phyloP scores from a whole-genome alignment of 2,329 filamentous ascomycete genomes.

The Colletotrichum musae region DNA sequence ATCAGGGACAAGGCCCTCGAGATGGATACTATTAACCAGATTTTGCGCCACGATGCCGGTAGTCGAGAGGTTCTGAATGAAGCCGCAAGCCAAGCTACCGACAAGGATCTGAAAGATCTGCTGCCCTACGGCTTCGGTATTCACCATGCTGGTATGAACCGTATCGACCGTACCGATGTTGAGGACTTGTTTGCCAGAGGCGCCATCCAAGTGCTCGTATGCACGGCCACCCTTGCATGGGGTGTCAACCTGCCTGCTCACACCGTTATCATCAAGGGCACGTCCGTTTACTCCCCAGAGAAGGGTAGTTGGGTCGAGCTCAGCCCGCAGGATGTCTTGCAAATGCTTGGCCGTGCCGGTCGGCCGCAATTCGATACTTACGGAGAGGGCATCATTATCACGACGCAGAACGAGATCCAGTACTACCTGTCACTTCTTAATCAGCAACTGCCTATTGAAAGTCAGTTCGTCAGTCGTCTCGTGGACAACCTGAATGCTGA shows the following conservation, averaged over 20 bases:
- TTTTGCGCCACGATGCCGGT: constrained; percentile 91
- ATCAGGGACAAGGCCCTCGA: constrained; percentile 98
- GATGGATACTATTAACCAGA: constrained; percentile 95
- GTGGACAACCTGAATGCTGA: constrained; percentile 98
- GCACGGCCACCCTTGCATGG: constrained; percentile 98
- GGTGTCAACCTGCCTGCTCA: constrained; percentile 98
- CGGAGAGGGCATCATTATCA: constrained; percentile 98
- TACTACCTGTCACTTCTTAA: constrained; percentile 98
- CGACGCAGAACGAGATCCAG: constrained; percentile 92
- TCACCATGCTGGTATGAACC: constrained; percentile 97
- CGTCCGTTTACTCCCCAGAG: constrained; percentile 97
- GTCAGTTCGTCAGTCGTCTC: constrained; percentile 92
- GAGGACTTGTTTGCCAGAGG: constrained; percentile 95
- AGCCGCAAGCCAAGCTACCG: constrained; percentile 85
- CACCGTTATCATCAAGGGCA: constrained; percentile 99
- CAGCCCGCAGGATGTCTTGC: constrained; percentile 95
- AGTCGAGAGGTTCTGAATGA: constrained; percentile 90
- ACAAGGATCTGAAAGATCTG: constrained; percentile 92
- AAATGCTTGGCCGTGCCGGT: constrained; percentile 98
- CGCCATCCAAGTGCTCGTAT: constrained; percentile 94
- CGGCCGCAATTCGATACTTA: constrained; percentile 98
- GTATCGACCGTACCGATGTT: constrained; percentile 94
- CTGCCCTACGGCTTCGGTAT: constrained; percentile 98
- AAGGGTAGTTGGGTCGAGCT: constrained; percentile 99
- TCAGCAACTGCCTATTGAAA: constrained; percentile 97